Evolutionary conservation across 2,329 filamentous ascomycete genomes (phyloP).

Genomic region (Tolypocladium ovalisporum): DNA sequence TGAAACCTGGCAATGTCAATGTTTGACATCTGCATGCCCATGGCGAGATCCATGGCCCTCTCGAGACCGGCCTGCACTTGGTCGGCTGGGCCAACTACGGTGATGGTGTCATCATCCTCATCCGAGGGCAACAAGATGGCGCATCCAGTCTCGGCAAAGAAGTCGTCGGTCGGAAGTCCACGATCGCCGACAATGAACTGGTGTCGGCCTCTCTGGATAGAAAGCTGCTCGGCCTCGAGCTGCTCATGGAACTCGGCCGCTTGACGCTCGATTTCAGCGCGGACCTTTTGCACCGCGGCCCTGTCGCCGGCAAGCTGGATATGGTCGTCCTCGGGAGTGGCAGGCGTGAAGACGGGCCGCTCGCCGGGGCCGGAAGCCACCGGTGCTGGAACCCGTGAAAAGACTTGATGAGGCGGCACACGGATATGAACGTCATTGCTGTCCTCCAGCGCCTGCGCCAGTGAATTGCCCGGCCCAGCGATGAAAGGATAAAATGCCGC

Average conservation of each 20-base stretch:
- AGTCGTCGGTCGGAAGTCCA: slow-evolving; percentile 70
- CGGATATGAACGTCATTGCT: slow-evolving; percentile 69
- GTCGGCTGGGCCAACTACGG: slow-evolving; percentile 69
- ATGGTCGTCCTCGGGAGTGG: slow-evolving; percentile 56
- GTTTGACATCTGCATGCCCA: slow-evolving; percentile 73
- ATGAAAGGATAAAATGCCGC: slow-evolving; percentile 95
- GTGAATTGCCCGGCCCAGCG: slow-evolving; percentile 63
- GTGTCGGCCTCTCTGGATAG: slow-evolving; percentile 78
- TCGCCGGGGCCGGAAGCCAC: slow-evolving; percentile 50
- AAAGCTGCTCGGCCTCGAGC: slow-evolving; percentile 66
- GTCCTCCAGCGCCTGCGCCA: slow-evolving; percentile 61
- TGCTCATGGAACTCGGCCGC: slow-evolving; percentile 66
- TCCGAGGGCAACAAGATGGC: slow-evolving; percentile 70
- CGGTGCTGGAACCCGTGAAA: slow-evolving; percentile 59
- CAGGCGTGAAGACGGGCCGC: slow-evolving; percentile 58
- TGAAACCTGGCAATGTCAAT: slow-evolving; percentile 77
- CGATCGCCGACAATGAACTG: slow-evolving; percentile 89
- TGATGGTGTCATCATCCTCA: slow-evolving; percentile 72
- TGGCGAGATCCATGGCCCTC: slow-evolving; percentile 78
- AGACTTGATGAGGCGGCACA: slow-evolving; percentile 72
- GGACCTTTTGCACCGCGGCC: slow-evolving; percentile 65
- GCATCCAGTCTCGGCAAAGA: slow-evolving; percentile 85
- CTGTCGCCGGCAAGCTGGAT: slow-evolving; percentile 86
- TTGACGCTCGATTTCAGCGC: slow-evolving; percentile 68
- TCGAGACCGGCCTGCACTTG: slow-evolving; percentile 67